Conservation (phyloP, 331 rosid genomes). For the Erythrophleum ivorense region DNA sequence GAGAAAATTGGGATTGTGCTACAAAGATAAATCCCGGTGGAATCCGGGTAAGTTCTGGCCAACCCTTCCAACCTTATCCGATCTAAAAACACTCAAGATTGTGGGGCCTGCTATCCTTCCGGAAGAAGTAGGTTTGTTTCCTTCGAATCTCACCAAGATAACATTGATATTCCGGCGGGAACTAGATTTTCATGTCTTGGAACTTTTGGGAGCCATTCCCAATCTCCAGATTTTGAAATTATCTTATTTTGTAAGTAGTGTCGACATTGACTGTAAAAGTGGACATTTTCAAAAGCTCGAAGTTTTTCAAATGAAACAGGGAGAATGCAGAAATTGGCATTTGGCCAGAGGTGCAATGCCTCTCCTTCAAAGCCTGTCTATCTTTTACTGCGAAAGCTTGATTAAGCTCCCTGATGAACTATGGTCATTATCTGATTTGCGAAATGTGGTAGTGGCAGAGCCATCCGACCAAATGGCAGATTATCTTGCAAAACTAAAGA, state of each 20-base stretch:
- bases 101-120: fast-evolving
- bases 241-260: no score
- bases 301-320: background rate
- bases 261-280: background rate
- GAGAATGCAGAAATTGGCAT: background rate
- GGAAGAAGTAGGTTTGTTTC: background rate
- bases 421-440: background rate
- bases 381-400: background rate
- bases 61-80: background rate
- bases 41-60: background rate
- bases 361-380: background rate
- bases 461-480: background rate
- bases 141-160: background rate
- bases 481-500: background rate
- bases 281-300: background rate
- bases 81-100: background rate
- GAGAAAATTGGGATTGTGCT: background rate
- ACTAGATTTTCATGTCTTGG: background rate
- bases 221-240: background rate
- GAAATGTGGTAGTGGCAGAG: background rate
- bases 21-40: no score
- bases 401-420: background rate
- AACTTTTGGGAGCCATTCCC: background rate
- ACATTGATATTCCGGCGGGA: background rate
- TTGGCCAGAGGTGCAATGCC: background rate